Evolutionary conservation across 2,329 filamentous ascomycete genomes (phyloP).

Genomic region (Aspergillus japonicus): DNA sequence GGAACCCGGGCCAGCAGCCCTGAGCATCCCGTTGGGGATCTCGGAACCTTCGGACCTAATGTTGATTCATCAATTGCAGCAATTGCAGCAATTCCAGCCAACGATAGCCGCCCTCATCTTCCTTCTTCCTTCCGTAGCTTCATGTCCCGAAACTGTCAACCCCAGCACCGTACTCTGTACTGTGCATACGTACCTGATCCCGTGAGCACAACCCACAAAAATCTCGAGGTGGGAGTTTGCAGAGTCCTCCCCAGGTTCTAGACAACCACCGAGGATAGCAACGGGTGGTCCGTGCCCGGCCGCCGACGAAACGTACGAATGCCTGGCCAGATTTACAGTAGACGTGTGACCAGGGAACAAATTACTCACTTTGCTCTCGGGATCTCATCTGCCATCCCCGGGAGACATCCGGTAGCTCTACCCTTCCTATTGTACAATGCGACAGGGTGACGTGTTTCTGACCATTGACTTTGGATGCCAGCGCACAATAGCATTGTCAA

Average conservation of each 20-base stretch:
- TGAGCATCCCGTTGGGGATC: not conserved
- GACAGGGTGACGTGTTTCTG: no score
- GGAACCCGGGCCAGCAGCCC: not conserved
- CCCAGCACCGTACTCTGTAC: no score
- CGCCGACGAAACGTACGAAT: not conserved
- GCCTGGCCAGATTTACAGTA: not conserved
- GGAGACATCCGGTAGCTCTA: not conserved
- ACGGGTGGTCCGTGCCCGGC: not conserved
- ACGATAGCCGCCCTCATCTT: no score
- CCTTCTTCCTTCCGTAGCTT: no score
- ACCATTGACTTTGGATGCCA: no score
- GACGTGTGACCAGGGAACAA: conserved; percentile 12
- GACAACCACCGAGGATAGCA: not conserved
- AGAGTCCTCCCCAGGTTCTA: not conserved
- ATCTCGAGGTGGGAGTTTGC: not conserved
- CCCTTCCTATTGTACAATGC: not conserved
- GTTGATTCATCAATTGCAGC: no score
- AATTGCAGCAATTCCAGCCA: no score
- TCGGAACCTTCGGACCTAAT: not conserved
- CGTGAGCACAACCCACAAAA: not conserved
- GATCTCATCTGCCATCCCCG: no score
- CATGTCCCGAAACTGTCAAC: no score
- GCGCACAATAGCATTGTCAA: no score
- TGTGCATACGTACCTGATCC: not conserved
- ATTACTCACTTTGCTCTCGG: not conserved